Evolutionary conservation across 2,329 filamentous ascomycete genomes (phyloP).

Genomic region (Xylariaceae sp.): DNA sequence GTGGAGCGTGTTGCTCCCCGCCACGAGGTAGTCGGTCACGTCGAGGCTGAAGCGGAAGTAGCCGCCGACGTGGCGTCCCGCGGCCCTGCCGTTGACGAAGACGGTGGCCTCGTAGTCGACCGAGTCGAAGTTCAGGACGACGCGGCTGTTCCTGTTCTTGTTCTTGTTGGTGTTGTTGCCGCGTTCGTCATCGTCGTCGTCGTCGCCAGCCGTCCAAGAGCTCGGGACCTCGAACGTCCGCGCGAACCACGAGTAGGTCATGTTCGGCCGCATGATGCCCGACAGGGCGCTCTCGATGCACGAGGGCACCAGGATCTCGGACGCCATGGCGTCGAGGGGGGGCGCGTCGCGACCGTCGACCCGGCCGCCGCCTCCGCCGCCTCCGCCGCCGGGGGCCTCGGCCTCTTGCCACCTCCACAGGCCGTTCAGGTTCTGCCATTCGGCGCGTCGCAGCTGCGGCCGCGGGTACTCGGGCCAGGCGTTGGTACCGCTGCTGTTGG

Average conservation of each 20-base stretch:
- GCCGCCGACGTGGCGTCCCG: constrained; percentile 49
- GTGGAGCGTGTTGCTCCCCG: constrained; percentile 47
- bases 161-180: too few relatives aligned
- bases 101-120: constrained; percentile 52
- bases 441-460: constrained; percentile 44
- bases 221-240: constrained; percentile 43
- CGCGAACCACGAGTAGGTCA: constrained; percentile 40
- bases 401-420: constrained; percentile 46
- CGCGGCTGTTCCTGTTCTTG: constrained; percentile 28
- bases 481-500: constrained; percentile 30
- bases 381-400: too few relatives aligned
- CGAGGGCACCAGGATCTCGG: constrained; percentile 14
- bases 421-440: constrained; percentile 51
- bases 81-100: constrained; percentile 48
- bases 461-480: constrained; percentile 53
- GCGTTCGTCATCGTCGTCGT: too few relatives aligned
- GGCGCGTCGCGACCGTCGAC: not conserved
- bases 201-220: constrained; percentile 31
- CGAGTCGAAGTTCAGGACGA: constrained; percentile 50
- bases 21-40: constrained; percentile 38
- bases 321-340: not conserved
- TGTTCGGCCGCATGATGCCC: constrained; percentile 35
- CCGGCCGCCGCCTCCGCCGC: constrained; percentile 20
- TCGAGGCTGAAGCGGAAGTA: constrained; percentile 57
- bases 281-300: constrained; percentile 33